Conservation (phyloP, 1,284 basidiomycete genomes). For the Ustilago nuda region DNA sequence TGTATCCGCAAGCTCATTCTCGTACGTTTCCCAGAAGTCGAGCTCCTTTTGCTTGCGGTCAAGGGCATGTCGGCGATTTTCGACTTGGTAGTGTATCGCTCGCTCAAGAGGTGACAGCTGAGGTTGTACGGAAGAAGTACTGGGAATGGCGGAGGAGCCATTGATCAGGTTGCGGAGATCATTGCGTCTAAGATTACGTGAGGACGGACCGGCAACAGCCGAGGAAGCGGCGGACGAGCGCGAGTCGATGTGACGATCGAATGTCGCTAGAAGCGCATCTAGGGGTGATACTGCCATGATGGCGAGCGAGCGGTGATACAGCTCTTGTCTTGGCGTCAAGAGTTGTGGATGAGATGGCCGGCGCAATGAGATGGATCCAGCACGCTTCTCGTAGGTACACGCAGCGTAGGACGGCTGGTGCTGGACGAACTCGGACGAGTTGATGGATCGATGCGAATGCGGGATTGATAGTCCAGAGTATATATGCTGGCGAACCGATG, state of each 20-base stretch:
- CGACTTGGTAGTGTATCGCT: constrained; percentile 45
- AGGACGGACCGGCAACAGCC: constrained; percentile 23
- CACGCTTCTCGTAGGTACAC: not conserved
- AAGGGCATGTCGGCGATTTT: constrained; percentile 24
- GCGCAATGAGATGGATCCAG: not conserved
- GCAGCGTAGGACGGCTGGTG: not conserved
- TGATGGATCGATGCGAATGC: not conserved
- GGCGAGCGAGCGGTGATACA: not conserved
- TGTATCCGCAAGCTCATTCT: constrained; percentile 23
- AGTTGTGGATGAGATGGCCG: not conserved
- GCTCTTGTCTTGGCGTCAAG: not conserved
- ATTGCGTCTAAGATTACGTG: constrained; percentile 15
- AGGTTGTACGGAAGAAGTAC: not conserved
- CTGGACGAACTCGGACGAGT: no score
- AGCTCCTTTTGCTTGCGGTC: constrained; percentile 32
- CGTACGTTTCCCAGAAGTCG: constrained; percentile 51
- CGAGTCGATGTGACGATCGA: constrained; percentile 37
- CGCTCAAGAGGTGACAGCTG: constrained; percentile 45
- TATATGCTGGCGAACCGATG: not conserved
- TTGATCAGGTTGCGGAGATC: constrained; percentile 31
- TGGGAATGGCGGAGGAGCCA: not conserved
- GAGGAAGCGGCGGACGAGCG: constrained; percentile 18
- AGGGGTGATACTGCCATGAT: constrained; percentile 35
- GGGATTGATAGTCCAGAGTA: not conserved
- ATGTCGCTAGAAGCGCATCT: constrained; percentile 29